phyloP scores from a whole-genome alignment of 2,329 filamentous ascomycete genomes.

The Cladosporium velox region DNA sequence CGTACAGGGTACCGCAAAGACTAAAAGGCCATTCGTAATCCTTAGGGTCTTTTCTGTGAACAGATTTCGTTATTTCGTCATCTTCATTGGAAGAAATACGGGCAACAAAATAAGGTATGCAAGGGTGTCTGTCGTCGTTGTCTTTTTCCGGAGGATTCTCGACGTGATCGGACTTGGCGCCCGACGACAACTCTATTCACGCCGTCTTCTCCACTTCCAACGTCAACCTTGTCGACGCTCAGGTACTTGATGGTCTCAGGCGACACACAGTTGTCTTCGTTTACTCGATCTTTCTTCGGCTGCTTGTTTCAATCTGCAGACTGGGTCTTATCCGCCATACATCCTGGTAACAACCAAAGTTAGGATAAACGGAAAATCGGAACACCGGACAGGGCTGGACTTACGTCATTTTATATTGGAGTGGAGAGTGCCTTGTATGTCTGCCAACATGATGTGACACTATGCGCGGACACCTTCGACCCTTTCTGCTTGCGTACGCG shows the following conservation, averaged over 20 bases:
- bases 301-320: background rate
- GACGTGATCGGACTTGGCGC: background rate
- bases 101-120: background rate
- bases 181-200: constrained; percentile 12
- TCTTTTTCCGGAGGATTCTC: background rate
- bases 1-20: background rate
- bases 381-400: background rate
- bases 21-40: background rate
- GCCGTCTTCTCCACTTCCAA: constrained; percentile 18
- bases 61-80: background rate
- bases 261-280: background rate
- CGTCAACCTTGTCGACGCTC: background rate
- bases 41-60: background rate
- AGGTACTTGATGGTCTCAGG: background rate
- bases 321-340: background rate
- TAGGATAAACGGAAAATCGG: background rate
- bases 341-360: background rate
- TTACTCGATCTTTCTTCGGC: background rate
- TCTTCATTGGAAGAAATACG: background rate
- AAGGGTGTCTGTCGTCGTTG: background rate
- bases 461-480: background rate
- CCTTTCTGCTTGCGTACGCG: background rate
- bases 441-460: background rate
- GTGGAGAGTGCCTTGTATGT: background rate
- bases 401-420: background rate